Evolutionary conservation across 2,329 filamentous ascomycete species (phyloP).

Genomic region (Chaetothyriales sp.): DNA sequence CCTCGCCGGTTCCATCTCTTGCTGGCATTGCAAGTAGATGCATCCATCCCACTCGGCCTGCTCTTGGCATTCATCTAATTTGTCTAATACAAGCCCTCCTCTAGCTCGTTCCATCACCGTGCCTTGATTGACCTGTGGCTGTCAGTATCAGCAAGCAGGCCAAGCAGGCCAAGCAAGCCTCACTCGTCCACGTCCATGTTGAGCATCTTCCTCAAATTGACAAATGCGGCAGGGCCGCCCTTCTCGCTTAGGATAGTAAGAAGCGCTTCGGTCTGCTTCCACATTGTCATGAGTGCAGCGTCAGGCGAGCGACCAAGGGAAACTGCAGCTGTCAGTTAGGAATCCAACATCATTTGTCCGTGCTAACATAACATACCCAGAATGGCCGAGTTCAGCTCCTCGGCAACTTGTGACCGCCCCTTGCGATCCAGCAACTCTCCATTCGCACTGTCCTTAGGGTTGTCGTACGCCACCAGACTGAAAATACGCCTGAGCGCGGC

Average conservation of each 20-base stretch:
- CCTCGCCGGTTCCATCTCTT: too few species aligned
- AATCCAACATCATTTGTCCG: background rate
- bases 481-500: conserved; percentile 72
- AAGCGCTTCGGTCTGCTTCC: conserved; percentile 71
- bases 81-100: too few species aligned
- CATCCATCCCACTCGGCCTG: too few species aligned
- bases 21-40: too few species aligned
- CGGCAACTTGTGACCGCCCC: conserved; percentile 64
- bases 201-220: conserved; percentile 47
- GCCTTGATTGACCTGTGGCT: background rate
- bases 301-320: conserved; percentile 80
- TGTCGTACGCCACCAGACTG: conserved; percentile 70
- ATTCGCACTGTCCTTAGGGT: conserved; percentile 62
- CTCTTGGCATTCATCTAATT: too few species aligned
- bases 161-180: background rate
- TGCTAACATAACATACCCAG: conserved; percentile 55
- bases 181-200: background rate
- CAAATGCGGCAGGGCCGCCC: conserved; percentile 67
- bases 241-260: conserved; percentile 68
- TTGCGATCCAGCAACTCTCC: conserved; percentile 62
- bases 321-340: conserved; percentile 37
- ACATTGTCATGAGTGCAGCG: conserved; percentile 69
- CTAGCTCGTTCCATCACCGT: background rate
- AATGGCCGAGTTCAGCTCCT: conserved; percentile 88
- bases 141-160: background rate